Evolutionary conservation across 768 basidiomycete species (phyloP).

Genomic region (Exsudoporus frostii): DNA sequence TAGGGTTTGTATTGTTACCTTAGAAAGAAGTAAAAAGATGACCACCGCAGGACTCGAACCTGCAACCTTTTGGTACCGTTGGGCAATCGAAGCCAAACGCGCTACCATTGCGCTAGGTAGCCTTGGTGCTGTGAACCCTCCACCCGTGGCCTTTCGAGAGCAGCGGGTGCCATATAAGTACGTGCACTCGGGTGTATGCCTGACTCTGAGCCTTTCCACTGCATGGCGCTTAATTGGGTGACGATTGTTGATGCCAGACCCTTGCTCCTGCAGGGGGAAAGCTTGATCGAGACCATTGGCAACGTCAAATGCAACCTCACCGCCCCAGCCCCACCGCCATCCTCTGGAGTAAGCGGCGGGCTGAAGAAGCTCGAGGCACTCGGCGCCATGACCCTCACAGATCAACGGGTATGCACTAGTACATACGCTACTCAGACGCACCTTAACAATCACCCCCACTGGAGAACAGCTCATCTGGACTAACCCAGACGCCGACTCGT

Average conservation of each 20-base stretch:
- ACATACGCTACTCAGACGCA: not conserved
- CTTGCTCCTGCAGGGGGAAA: slow-evolving; percentile 63
- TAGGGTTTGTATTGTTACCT: not conserved
- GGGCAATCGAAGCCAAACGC: slow-evolving; percentile 89
- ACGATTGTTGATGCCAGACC: slow-evolving; percentile 59
- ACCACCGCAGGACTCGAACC: slow-evolving; percentile 96
- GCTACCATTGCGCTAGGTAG: slow-evolving; percentile 93
- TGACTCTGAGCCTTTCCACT: not conserved
- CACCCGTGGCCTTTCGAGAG: not conserved
- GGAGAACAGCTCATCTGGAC: slow-evolving; percentile 60
- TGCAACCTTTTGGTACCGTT: slow-evolving; percentile 88
- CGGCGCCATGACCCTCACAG: slow-evolving; percentile 64
- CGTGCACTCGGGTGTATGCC: not conserved
- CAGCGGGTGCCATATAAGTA: not conserved
- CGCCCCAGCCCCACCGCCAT: slow-evolving; percentile 51
- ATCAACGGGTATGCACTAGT: slow-evolving; percentile 57
- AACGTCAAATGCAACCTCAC: slow-evolving; percentile 57
- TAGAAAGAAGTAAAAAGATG: slow-evolving; percentile 32
- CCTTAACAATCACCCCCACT: slow-evolving; percentile 4
- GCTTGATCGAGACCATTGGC: slow-evolving; percentile 52
- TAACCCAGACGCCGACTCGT: slow-evolving; percentile 31
- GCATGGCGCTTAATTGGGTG: slow-evolving; percentile 79
- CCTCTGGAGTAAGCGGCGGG: slow-evolving; percentile 53
- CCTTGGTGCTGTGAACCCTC: slow-evolving; percentile 8
- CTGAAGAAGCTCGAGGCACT: slow-evolving; percentile 53